Evolutionary conservation across 2,329 filamentous ascomycete species (phyloP).

Genomic region (Ceratocystis eucalypticola): DNA sequence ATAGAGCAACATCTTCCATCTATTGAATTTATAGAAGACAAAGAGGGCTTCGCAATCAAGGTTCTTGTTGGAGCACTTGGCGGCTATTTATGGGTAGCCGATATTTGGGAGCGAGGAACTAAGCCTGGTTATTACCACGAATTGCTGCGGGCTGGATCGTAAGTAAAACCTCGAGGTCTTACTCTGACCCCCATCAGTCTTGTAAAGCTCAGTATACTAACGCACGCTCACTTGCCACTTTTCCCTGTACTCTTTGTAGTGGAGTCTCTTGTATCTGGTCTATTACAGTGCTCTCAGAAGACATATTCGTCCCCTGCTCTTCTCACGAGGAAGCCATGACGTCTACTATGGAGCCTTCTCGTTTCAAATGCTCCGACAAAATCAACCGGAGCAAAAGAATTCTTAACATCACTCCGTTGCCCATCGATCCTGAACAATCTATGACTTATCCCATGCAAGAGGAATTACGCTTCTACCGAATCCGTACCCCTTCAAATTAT

Average conservation of each 20-base stretch:
- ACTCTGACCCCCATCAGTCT: neutral
- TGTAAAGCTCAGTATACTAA: neutral
- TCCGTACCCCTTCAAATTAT: neutral
- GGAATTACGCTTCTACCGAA: neutral
- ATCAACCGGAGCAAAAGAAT: neutral
- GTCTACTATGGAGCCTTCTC: neutral
- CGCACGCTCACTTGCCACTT: neutral
- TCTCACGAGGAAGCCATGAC: constrained; percentile 13
- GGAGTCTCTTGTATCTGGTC: constrained; percentile 1
- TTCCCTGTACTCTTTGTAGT: neutral
- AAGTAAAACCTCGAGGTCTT: neutral
- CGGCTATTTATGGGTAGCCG: constrained; percentile 36
- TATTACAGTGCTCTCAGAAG: neutral
- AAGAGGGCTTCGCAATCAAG: constrained; percentile 35
- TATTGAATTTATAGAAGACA: constrained; percentile 37
- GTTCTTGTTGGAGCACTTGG: constrained; percentile 39
- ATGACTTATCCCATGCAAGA: neutral
- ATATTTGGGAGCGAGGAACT: constrained; percentile 35
- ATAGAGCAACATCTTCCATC: constrained; percentile 36
- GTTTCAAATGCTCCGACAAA: neutral
- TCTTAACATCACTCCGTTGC: neutral
- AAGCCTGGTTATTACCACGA: neutral
- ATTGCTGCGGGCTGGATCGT: neutral
- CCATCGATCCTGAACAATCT: neutral
- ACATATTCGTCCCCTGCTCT: constrained; percentile 13